A percentile compares a stretch with the other conserved stretches of the same genome.
Evolutionary conservation across 441 rosid genomes (phyloP).

Genomic region (Iberis amara): DNA sequence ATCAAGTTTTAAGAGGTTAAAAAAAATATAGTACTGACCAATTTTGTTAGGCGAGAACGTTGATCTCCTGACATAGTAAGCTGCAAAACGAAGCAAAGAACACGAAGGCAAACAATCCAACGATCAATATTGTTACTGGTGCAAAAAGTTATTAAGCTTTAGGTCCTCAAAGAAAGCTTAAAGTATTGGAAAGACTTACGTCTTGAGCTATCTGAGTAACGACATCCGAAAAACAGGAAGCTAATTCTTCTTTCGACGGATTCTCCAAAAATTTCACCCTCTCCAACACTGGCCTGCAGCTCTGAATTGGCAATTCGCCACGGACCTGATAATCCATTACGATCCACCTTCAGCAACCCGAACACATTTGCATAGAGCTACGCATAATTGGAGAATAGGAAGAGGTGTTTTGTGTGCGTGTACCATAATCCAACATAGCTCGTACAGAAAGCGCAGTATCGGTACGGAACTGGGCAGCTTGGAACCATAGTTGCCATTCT

Average conservation of each 20-base stretch:
- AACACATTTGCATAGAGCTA: conserved; percentile 15
- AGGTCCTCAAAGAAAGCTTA: background rate
- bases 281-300: conserved; percentile 72
- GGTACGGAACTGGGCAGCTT: conserved; percentile 60
- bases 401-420: conserved; percentile 16
- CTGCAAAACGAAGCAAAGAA: conserved; percentile 43
- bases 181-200: conserved; percentile 36
- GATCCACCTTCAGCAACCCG: conserved; percentile 29
- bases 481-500: conserved; percentile 53
- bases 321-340: conserved; percentile 54
- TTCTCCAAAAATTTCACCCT: conserved; percentile 52
- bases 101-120: conserved; percentile 15
- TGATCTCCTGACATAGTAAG: conserved; percentile 83
- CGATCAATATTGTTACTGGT: background rate
- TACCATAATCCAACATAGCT: conserved; percentile 81
- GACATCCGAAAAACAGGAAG: conserved; percentile 74
- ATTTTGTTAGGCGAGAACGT: conserved; percentile 72
- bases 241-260: conserved; percentile 51
- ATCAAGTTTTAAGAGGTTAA: background rate
- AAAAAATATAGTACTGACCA: conserved; percentile 56
- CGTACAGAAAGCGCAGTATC: conserved; percentile 86
- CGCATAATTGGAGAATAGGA: conserved; percentile 16
- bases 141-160: background rate
- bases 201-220: conserved; percentile 92
- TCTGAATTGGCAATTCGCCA: conserved; percentile 85